Base-by-base conservation (phyloP, 129 eudicot species). In the Tagetes patula region DNA sequence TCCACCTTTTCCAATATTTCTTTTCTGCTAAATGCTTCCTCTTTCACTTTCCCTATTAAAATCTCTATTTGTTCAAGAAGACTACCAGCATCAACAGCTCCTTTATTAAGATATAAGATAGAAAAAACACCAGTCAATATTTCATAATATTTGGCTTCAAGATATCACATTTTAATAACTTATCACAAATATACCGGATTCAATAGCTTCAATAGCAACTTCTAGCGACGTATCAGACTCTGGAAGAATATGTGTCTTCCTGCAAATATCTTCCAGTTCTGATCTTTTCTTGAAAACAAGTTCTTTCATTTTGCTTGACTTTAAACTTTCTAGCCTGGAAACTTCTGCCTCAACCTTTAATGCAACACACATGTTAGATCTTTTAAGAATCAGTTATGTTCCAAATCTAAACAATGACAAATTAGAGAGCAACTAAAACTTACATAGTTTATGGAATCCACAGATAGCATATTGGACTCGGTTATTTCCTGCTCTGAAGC, bases 51-150 rank as follows among this genome's bases (percentile, higher is more conserved):
- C 39, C 84, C 88, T 65, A 94, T 82, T 76, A 88, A 80, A 62
- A 88, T 86, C 82, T 90, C 99, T 13, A 94, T 84, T 88, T 86
- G 90, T 67, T 94, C 99, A 47, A 94, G 99, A 55, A 90, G 80
- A 80, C 80, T 80, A 67, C 77, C 86, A 72, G 97, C 91, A 80
- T 94, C 96, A 70, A 94, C 87, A 71, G 83, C 88, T 79, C 99
- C 99, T 94, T 61, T 58, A 74, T 73, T 34, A 34, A 36, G 12
- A 73, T 47, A 37, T 7, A 69, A 0, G 34, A 32, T 5, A 37
- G 0, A 8, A 52, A 33, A 40, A 62, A 60, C 8, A 50, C 69
- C 38, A 73, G 75, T 74, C 59, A 8, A 42, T 75, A 71, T 41
- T 39, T n/a, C 32, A 12, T n/a, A 20, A 9, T 31, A 0, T 30